These are phyloP conservation scores for Aureobasidium uvarum DNA, from an alignment of 2,329 filamentous ascomycete genomes.

Conservation along the genomic window DNA sequence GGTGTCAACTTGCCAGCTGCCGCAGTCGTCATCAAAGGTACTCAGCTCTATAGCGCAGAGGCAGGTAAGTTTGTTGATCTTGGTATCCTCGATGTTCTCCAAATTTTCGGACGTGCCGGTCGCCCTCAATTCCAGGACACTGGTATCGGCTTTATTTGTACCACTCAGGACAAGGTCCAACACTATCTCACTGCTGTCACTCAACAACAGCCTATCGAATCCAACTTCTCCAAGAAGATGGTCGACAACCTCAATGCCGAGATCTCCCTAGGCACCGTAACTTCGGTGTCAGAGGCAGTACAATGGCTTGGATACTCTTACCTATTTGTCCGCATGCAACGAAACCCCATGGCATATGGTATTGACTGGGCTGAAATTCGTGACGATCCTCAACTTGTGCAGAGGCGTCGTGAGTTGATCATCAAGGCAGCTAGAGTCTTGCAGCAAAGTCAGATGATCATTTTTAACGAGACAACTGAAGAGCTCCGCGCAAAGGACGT, in stretches of 20 bases:
- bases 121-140: conserved; percentile 97
- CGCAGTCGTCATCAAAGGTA: conserved; percentile 96
- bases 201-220: conserved; percentile 95
- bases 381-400: conserved; percentile 84
- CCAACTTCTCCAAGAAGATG: conserved; percentile 87
- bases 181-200: conserved; percentile 94
- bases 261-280: conserved; percentile 89
- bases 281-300: conserved; percentile 87
- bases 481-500: conserved; percentile 93
- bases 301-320: conserved; percentile 99
- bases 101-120: conserved; percentile 98
- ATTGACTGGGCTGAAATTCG: conserved; percentile 91
- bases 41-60: conserved; percentile 92
- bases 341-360: conserved; percentile 86
- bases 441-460: conserved; percentile 96
- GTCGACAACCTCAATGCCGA: conserved; percentile 98
- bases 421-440: conserved; percentile 84
- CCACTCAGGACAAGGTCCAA: conserved; percentile 85
- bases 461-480: conserved; percentile 93
- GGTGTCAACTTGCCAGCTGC: conserved; percentile 97
- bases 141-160: conserved; percentile 97
- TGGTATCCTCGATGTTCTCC: conserved; percentile 92
- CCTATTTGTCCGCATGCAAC: conserved; percentile 92
- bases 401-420: conserved; percentile 78
- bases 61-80: conserved; percentile 96